phyloP scores from a whole-genome alignment of 140 eudicot genomes.

The Erigeron philadelphicus region DNA sequence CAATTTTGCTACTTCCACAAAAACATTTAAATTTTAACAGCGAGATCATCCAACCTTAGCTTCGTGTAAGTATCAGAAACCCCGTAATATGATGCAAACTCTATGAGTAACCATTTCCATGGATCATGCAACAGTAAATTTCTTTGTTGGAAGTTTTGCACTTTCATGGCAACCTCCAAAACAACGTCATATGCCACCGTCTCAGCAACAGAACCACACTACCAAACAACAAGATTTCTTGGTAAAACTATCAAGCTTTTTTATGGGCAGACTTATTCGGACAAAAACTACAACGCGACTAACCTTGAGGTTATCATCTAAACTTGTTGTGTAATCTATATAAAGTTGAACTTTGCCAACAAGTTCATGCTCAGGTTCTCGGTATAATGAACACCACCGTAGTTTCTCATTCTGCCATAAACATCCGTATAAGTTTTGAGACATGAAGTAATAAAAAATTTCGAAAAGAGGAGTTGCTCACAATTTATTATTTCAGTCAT shows the following conservation, averaged over 20 bases:
- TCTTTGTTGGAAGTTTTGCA: slow-evolving; percentile 64
- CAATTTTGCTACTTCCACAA: neutral
- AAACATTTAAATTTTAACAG: neutral
- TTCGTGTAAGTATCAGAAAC: slow-evolving; percentile 75
- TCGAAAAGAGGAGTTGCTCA: neutral
- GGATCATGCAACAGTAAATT: slow-evolving; percentile 48
- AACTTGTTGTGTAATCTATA: slow-evolving; percentile 60
- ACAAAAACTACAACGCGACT: slow-evolving; percentile 15
- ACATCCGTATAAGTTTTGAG: slow-evolving; percentile 9
- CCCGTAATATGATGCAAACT: slow-evolving; percentile 75
- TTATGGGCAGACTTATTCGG: slow-evolving; percentile 1
- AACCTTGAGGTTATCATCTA: slow-evolving; percentile 77
- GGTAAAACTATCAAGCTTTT: slow-evolving; percentile 5
- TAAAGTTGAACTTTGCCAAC: slow-evolving; percentile 74
- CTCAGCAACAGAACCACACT: slow-evolving; percentile 94
- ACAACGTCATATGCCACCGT: slow-evolving; percentile 80
- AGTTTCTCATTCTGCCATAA: slow-evolving; percentile 67
- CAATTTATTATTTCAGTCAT: neutral
- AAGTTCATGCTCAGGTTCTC: slow-evolving; percentile 79
- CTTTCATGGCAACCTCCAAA: slow-evolving; percentile 73
- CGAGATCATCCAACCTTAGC: slow-evolving; percentile 42
- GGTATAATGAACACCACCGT: slow-evolving; percentile 83
- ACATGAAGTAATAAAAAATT: neutral
- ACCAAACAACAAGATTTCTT: slow-evolving; percentile 14
- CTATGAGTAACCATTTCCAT: slow-evolving; percentile 72